Base-by-base conservation (phyloP, 495 filamentous ascomycete species). In the Trichoderma virens region DNA sequence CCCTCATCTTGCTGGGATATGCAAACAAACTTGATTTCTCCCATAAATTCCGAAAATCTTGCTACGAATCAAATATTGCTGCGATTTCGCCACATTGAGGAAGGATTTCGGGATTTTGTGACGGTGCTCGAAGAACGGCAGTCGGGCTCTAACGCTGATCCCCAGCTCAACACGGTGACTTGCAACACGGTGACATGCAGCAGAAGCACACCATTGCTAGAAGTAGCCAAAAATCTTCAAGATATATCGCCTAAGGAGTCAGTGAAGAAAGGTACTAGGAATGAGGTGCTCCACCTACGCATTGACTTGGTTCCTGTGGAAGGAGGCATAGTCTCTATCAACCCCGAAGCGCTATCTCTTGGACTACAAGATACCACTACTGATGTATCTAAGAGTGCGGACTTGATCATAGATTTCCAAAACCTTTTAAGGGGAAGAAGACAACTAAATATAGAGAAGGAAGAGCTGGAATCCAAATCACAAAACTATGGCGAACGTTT, bases 1-100 rank as follows among this genome's bases (percentile, higher is more conserved):
- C 59, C 59, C 16, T 27, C 14, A 34, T 14, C 59, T 18, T 61
- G 28, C 59, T 61, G 59, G 59, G 59, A 61, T 27, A 11, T 34
- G 18, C n/a, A 61, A 18, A 20, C 3, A 16, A 20, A 11, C 20
- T 28, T 59, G 16, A 28, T 59, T 20, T 32, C 20, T 45, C 5
- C 41, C 3, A 13, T n/a, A 16, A 3, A 18, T 18, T 16, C 41
- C 41, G 41, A 45, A 5, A 18, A n/a, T 14, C 5, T 5, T 11
- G 11, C 32, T 35, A 11, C 32, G 18, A 18, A n/a, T 8, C 18
- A 3, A 45, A 18, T 45, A 7, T 16, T 45, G 3, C 13, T 45
- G 3, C 41, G 41, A 3, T 16, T 45, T 18, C 25, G 51, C 13
- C 51, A 56, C 8, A 14, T 5, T 23, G n/a, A 56, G 9, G 25